Evolutionary conservation across 371 early-diverging fungal species (phyloP), one percentile per base, ranked within the genome.

Genomic region (Dichotomocladium elegans): DNA sequence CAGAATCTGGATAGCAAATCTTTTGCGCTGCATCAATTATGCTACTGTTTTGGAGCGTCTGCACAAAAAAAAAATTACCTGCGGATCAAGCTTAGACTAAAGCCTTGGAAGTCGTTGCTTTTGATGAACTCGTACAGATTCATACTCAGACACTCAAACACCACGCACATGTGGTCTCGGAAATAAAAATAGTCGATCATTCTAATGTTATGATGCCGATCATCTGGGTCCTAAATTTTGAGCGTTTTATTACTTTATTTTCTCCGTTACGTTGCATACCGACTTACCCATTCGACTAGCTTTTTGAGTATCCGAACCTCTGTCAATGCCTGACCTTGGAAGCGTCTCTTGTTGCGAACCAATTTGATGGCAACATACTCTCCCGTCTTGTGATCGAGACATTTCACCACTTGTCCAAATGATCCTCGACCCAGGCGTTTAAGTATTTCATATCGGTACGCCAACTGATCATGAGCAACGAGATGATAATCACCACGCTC

Each of bases 331-430:
- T 99, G 98, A 58, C 88, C 86, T 63, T 86, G 90, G 72, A 92
- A 99, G 1, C 90, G 90, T 2, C 85, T 83, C 58, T 91, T 88
- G 71, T 92, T 96, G 63, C 98, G 97, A 52, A 99, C 92, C 11
- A 99, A 90, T 67, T 99, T 99, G 49, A 99, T 86, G 3, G 98
- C 98, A n/a, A 93, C 89, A 17, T 87, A 63, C 41, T 89, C 87
- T 53, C 88, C 85, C 3, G 94, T 93, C 47, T 82, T 82, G 35
- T 90, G 48, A 51, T 92, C 87, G 41, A 85, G 83, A 61, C 97
- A 98, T 67, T 92, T 93, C 14, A 92, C 96, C 0, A 99, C 99
- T 72, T 98, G 97, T 0, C 99, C 98, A 83, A 98, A 99, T 3
- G 96, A 94, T 1, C 99, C 99, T 68, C 92, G 90, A 34, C 99